Percentiles rank a stretch among this genome's conserved stretches.
These are phyloP conservation scores for Giardia duodenalis DNA, from an alignment of 208 protist species.

Conservation along the genomic window DNA sequence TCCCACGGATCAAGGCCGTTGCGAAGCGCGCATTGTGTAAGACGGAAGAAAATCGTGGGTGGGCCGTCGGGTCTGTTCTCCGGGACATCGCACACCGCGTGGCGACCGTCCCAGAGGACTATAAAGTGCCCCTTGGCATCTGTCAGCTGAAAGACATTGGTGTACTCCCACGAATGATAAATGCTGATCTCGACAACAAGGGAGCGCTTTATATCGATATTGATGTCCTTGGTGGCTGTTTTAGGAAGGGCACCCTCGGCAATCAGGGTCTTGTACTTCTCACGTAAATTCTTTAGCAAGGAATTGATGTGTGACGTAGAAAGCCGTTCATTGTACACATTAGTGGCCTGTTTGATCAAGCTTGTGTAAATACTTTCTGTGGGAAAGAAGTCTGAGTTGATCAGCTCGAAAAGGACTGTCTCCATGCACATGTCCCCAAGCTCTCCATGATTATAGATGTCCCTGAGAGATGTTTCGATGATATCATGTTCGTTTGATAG, in stretches of 20 bases:
- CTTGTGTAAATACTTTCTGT: neutral
- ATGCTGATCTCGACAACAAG: constrained; percentile 2
- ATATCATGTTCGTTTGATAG: neutral
- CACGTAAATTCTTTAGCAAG: neutral
- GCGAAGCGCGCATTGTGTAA: neutral
- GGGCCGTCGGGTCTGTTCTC: neutral
- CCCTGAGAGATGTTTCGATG: too few relatives aligned
- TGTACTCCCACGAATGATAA: constrained; percentile 29
- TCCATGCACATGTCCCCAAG: neutral
- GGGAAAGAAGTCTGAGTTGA: constrained; percentile 7
- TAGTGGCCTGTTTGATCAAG: neutral
- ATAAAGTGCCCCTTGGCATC: constrained; percentile 14
- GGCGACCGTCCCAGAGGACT: constrained; percentile 10
- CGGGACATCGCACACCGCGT: constrained; percentile 8
- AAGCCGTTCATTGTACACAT: constrained; percentile 1
- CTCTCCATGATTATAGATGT: too few relatives aligned
- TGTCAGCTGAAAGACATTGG: neutral
- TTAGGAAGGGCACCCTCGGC: neutral
- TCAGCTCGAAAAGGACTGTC: neutral
- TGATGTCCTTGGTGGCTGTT: neutral
- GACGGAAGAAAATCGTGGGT: constrained; percentile 15
- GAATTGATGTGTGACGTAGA: neutral
- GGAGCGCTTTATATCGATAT: neutral
- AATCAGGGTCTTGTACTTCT: neutral
- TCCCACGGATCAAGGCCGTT: constrained; percentile 9